phyloP scores from a whole-genome alignment of 2,329 filamentous ascomycete genomes.

The Cladophialophora exuberans region DNA sequence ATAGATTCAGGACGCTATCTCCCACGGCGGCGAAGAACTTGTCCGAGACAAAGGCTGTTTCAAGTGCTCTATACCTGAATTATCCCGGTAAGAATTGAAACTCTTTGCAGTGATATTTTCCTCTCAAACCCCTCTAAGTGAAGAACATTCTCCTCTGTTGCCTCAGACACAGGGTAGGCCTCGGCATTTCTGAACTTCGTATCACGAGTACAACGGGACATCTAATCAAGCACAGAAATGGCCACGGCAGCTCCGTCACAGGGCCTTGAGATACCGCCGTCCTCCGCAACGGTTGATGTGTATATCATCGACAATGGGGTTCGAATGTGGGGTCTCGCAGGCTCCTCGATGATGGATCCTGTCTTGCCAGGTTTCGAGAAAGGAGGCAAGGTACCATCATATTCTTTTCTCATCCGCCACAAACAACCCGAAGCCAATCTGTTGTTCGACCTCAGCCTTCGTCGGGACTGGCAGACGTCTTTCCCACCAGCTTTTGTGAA shows the following conservation, averaged over 20 bases:
- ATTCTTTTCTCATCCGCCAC: conserved; percentile 52
- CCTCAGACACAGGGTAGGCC: no score
- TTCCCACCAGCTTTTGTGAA: conserved; percentile 5
- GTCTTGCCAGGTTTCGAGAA: conserved; percentile 7
- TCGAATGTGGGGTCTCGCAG: not conserved
- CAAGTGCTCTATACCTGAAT: no score
- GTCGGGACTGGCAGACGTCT: conserved; percentile 28
- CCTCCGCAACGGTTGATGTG: conserved; percentile 1
- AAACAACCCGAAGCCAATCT: conserved; percentile 33
- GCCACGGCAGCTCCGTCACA: not conserved
- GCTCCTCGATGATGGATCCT: conserved; percentile 8
- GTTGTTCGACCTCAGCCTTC: conserved; percentile 42
- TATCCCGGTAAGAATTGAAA: no score
- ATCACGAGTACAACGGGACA: no score
- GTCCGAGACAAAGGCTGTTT: no score
- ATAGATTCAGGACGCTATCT: no score
- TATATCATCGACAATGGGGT: conserved; percentile 11
- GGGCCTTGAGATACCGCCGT: conserved; percentile 1
- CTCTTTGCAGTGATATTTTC: no score
- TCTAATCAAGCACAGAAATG: no score
- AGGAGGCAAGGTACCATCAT: conserved; percentile 6
- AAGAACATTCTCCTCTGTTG: no score
- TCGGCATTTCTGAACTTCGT: no score
- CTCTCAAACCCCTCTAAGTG: no score
- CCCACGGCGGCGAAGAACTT: no score